Conservation (phyloP, 345 rosid species). For the Clausena lansium region DNA sequence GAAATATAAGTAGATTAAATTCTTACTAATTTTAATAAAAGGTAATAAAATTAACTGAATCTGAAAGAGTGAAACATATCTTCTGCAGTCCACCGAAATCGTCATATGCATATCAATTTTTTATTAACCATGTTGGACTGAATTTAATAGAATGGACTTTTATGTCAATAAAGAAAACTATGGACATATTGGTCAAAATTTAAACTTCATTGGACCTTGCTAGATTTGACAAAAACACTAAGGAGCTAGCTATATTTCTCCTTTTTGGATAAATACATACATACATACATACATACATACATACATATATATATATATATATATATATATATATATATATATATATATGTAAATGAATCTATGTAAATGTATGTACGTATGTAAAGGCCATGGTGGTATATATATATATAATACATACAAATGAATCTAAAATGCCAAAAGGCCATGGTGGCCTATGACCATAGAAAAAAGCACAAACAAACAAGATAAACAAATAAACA, state of each 20-base stretch:
- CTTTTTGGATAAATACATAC: too few relatives aligned
- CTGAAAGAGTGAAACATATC: background rate
- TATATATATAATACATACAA: too few relatives aligned
- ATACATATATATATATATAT: too few relatives aligned
- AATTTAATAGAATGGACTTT: background rate
- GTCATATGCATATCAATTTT: too few relatives aligned
- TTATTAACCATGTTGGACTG: background rate
- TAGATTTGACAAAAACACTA: background rate
- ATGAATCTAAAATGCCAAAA: background rate
- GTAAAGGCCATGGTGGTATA: too few relatives aligned
- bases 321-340: too few relatives aligned
- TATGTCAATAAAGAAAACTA: background rate
- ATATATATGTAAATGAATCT: too few relatives aligned
- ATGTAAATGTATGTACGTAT: too few relatives aligned
- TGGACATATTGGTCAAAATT: background rate
- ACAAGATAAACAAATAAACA: background rate
- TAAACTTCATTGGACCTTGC: background rate
- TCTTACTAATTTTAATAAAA: too few relatives aligned
- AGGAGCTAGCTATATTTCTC: background rate
- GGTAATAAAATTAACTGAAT: background rate
- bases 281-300: too few relatives aligned
- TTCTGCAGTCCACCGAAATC: background rate
- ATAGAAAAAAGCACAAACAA: background rate
- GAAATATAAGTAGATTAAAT: background rate
- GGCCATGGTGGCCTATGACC: background rate